A percentile compares a stretch with the other conserved stretches of the same genome.
Conservation (phyloP, 1,284 basidiomycete genomes). For the Tilletia indica region DNA sequence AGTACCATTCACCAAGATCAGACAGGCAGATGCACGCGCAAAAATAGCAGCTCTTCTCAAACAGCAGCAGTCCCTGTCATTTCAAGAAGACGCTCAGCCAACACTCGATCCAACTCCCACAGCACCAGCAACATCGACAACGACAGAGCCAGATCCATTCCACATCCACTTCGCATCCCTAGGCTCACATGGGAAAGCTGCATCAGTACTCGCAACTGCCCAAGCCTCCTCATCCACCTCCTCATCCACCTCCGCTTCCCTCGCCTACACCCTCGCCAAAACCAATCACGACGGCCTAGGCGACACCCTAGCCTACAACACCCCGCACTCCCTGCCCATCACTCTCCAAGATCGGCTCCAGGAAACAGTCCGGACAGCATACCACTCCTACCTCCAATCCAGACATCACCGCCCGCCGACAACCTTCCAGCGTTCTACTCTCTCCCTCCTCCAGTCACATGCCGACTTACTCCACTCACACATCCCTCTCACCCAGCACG, state of each 20-base stretch:
- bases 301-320: background rate
- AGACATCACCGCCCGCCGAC: slow-evolving; percentile 19
- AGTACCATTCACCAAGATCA: slow-evolving; percentile 11
- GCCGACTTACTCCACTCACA: slow-evolving; percentile 42
- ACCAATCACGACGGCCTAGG: background rate
- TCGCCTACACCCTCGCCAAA: slow-evolving; percentile 1
- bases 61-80: background rate
- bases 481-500: slow-evolving; percentile 29
- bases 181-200: background rate
- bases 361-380: slow-evolving; percentile 6
- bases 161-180: slow-evolving; percentile 12
- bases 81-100: too few relatives aligned
- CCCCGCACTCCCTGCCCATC: background rate
- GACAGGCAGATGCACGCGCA: slow-evolving; percentile 23
- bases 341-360: slow-evolving; percentile 1
- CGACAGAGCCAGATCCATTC: background rate
- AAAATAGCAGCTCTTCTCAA: background rate
- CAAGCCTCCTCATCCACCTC: background rate
- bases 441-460: slow-evolving; percentile 37
- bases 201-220: background rate
- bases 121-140: background rate
- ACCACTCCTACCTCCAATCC: slow-evolving; percentile 24
- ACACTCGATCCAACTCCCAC: too few relatives aligned
- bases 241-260: background rate
- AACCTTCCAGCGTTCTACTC: slow-evolving; percentile 32